Percentiles rank a stretch among this genome's conserved stretches.
Conservation (phyloP, 2,329 filamentous ascomycete species). For the Bipolaris sorokiniana region DNA sequence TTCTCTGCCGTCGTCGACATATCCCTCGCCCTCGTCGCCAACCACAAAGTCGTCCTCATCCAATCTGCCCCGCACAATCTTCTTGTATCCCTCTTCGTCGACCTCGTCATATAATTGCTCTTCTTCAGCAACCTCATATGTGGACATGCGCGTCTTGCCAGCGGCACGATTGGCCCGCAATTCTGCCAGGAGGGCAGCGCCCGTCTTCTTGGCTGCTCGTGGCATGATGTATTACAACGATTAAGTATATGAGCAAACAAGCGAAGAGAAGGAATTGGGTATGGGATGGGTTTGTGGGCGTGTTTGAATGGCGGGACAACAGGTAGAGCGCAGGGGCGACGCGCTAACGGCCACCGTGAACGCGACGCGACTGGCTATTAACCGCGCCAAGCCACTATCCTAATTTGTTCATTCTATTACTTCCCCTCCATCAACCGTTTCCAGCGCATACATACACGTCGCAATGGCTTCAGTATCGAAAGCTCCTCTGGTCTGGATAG, state of each 20-base stretch:
- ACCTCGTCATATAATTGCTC: constrained; percentile 92
- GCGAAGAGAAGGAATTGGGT: constrained; percentile 21
- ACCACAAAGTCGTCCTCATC: constrained; percentile 98
- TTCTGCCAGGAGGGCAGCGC: constrained; percentile 63
- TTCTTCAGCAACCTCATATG: constrained; percentile 85
- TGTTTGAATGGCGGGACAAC: constrained; percentile 30
- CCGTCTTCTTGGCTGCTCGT: constrained; percentile 38
- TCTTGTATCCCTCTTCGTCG: constrained; percentile 96
- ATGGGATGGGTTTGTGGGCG: constrained; percentile 24
- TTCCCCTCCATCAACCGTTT: constrained; percentile 1
- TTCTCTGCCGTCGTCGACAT: constrained; percentile 94
- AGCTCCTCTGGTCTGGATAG: constrained; percentile 84
- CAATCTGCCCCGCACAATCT: constrained; percentile 84
- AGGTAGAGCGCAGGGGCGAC: constrained; percentile 22
- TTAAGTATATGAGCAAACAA: constrained; percentile 19
- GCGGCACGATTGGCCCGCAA: constrained; percentile 82
- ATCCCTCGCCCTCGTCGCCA: constrained; percentile 96
- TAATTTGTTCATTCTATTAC: constrained; percentile 13
- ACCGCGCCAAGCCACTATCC: constrained; percentile 15
- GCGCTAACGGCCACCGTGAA: constrained; percentile 23
- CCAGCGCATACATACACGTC: constrained; percentile 11
- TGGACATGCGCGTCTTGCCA: constrained; percentile 88
- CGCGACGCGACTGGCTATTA: constrained; percentile 30
- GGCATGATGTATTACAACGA: constrained; percentile 40
- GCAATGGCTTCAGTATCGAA: constrained; percentile 60